phyloP scores from a whole-genome alignment of 2,329 filamentous ascomycete species.

The Cercospora brassicicola region DNA sequence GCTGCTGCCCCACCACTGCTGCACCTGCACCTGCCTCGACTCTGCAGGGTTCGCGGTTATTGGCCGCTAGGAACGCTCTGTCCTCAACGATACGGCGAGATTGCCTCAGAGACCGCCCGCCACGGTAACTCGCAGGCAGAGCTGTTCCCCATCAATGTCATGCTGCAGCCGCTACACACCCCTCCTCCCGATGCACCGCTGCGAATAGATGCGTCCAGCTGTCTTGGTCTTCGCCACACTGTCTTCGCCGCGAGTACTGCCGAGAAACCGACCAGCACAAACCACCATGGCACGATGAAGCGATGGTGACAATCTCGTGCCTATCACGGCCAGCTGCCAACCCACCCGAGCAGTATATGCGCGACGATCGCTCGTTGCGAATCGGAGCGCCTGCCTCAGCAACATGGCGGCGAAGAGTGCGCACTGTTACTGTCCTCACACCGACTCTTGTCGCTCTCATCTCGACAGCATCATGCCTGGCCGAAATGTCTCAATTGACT shows the following conservation, averaged over 20 bases:
- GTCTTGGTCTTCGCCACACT: not conserved
- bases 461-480: not conserved
- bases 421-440: constrained; percentile 1
- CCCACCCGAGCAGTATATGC: not conserved
- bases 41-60: constrained; percentile 4
- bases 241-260: not conserved
- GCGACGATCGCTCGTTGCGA: constrained; percentile 11
- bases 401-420: not conserved
- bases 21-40: not conserved
- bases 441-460: constrained; percentile 6
- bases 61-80: constrained; percentile 5
- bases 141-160: not conserved
- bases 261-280: not conserved
- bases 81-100: constrained; percentile 10
- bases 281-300: not conserved
- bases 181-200: not conserved
- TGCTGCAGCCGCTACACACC: not conserved
- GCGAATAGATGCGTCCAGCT: not conserved
- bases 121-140: not conserved
- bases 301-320: not conserved
- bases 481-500: constrained; percentile 3
- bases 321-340: not conserved
- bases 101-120: not conserved
- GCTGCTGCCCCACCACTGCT: constrained; percentile 1
- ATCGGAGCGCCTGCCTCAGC: not conserved